Evolutionary conservation across 2,329 filamentous ascomycete species (phyloP).

Genomic region (Fusarium sp.): DNA sequence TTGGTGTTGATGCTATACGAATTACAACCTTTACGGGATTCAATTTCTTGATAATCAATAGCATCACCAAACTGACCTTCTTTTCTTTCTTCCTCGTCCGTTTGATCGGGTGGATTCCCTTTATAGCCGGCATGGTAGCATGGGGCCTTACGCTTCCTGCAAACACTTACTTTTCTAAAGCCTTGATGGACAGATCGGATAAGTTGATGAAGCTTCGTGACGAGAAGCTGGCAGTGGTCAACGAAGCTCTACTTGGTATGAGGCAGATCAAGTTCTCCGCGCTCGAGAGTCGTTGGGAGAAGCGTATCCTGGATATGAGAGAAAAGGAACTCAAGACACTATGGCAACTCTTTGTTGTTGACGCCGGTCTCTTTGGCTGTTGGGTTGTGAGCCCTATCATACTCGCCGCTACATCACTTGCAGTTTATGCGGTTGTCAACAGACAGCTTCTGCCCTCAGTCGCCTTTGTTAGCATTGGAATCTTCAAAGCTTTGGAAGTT

Average conservation of each 20-base stretch:
- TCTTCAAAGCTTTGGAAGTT: constrained; percentile 78
- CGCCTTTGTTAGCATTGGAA: constrained; percentile 79
- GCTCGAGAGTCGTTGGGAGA: constrained; percentile 77
- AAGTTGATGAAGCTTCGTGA: constrained; percentile 79
- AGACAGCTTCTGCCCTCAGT: constrained; percentile 73
- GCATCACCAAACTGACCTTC: constrained; percentile 69
- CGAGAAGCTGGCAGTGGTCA: constrained; percentile 77
- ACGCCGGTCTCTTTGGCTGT: constrained; percentile 70
- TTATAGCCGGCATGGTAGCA: constrained; percentile 70
- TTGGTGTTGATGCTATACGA: constrained; percentile 78
- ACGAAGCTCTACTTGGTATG: constrained; percentile 80
- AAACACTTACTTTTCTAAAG: constrained; percentile 72
- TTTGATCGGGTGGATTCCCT: constrained; percentile 76
- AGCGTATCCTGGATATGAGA: constrained; percentile 69
- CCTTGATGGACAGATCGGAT: constrained; percentile 71
- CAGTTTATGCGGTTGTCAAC: constrained; percentile 71
- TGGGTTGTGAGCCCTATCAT: constrained; percentile 80
- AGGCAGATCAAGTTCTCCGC: constrained; percentile 88
- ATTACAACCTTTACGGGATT: constrained; percentile 74
- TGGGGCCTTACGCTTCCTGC: constrained; percentile 72
- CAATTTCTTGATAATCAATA: constrained; percentile 71
- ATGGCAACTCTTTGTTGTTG: constrained; percentile 71
- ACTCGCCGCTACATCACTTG: constrained; percentile 75
- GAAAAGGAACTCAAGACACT: constrained; percentile 72
- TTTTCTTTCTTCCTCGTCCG: constrained; percentile 72